A percentile compares a stretch with the other conserved stretches of the same genome.
These are phyloP conservation scores for Paspalum notatum DNA, from an alignment of 176 grass and related monocot species.

Conservation along the genomic window DNA sequence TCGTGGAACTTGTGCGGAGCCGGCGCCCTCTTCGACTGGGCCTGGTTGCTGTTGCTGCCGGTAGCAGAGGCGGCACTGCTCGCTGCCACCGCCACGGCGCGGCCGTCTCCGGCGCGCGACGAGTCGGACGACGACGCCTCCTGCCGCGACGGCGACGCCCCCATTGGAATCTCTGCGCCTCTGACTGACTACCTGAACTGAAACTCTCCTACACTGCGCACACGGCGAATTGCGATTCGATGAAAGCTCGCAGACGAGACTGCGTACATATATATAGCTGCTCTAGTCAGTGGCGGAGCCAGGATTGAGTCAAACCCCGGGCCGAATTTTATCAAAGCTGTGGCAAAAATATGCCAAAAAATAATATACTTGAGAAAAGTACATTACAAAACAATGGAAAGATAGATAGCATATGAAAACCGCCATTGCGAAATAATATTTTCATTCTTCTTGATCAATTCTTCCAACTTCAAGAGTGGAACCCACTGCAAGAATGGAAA, in stretches of 20 bases:
- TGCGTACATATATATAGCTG: neutral
- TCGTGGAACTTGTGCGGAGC: conserved; percentile 48
- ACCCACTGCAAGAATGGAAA: too few relatives aligned
- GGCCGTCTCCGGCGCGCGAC: neutral
- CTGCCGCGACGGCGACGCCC: conserved; percentile 11
- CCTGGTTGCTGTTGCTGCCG: conserved; percentile 29
- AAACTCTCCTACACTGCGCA: neutral
- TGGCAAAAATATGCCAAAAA: too few relatives aligned
- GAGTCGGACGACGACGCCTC: conserved; percentile 16
- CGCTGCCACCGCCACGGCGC: neutral
- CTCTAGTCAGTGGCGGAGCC: too few relatives aligned
- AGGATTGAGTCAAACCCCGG: too few relatives aligned
- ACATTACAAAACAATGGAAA: too few relatives aligned
- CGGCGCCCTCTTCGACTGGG: conserved; percentile 45
- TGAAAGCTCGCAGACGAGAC: neutral
- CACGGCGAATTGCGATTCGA: neutral
- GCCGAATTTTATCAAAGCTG: too few relatives aligned
- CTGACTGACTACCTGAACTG: neutral
- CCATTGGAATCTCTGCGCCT: conserved; percentile 6
- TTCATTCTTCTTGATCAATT: too few relatives aligned
- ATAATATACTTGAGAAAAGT: too few relatives aligned
- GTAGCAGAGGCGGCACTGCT: conserved; percentile 10
- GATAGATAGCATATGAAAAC: too few relatives aligned
- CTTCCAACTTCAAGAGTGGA: too few relatives aligned
- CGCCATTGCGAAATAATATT: too few relatives aligned